Percentiles rank a stretch among this genome's conserved stretches.
phyloP scores from a whole-genome alignment of 2,329 filamentous ascomycete species.

The Aspergillus spinulosporus region DNA sequence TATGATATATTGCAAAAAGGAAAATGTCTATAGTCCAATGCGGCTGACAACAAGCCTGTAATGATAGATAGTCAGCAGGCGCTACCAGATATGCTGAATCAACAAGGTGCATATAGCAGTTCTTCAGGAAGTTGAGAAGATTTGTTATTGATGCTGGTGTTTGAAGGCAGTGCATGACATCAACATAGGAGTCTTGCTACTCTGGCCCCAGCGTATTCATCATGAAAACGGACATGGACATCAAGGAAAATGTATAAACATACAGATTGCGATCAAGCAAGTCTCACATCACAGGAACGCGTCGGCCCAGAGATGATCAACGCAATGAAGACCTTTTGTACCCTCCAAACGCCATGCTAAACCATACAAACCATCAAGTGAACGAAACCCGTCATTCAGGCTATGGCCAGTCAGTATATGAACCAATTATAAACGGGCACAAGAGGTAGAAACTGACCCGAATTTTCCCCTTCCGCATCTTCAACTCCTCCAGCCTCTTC shows the following conservation, averaged over 20 bases:
- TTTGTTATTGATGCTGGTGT: slow-evolving; percentile 59
- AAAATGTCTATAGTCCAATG: background rate
- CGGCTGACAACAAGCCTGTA: slow-evolving; percentile 1
- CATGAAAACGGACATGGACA: slow-evolving; percentile 30
- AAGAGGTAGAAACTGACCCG: slow-evolving; percentile 38
- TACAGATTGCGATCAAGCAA: background rate
- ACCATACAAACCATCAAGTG: slow-evolving; percentile 17
- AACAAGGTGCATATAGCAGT: slow-evolving; percentile 5
- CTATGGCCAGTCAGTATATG: slow-evolving; percentile 22
- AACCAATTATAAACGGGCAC: background rate
- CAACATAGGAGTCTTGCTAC: slow-evolving; percentile 40
- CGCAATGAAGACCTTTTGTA: slow-evolving; percentile 17
- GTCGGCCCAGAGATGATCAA: background rate
- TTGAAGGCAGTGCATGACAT: slow-evolving; percentile 56
- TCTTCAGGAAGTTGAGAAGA: slow-evolving; percentile 66
- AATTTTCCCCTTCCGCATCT: slow-evolving; percentile 64
- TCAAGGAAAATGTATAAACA: background rate
- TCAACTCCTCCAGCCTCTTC: slow-evolving; percentile 69
- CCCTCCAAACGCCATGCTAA: slow-evolving; percentile 36
- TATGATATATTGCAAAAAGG: background rate
- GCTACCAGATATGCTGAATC: background rate
- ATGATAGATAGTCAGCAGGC: slow-evolving; percentile 6
- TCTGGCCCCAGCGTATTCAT: slow-evolving; percentile 58
- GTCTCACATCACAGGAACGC: background rate
- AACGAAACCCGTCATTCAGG: slow-evolving; percentile 33